Evolutionary conservation across 2,329 filamentous ascomycete genomes (phyloP).

Genomic region (Pestalotiopsis sp.): DNA sequence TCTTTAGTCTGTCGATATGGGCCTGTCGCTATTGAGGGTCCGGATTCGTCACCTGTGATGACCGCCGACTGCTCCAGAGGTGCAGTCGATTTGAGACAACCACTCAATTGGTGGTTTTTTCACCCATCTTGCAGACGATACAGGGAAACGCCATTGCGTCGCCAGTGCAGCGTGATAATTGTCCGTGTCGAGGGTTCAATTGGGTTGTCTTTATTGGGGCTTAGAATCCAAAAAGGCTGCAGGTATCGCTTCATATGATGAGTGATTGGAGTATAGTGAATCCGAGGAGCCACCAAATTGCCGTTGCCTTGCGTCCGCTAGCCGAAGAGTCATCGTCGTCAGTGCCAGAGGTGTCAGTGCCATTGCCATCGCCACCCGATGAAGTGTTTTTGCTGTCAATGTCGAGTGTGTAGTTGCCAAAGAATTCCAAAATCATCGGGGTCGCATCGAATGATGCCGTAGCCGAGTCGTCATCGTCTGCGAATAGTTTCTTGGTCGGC

Average conservation of each 20-base stretch:
- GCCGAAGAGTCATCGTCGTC: neutral
- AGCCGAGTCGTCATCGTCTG: neutral
- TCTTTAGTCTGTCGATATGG: neutral
- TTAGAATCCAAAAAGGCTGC: neutral
- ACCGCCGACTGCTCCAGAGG: neutral
- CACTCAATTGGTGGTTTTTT: neutral
- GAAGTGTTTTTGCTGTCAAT: neutral
- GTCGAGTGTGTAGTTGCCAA: neutral
- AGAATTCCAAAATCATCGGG: slow-evolving; percentile 10
- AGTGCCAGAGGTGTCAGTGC: neutral
- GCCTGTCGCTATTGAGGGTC: neutral
- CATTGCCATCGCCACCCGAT: neutral
- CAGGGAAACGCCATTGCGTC: neutral
- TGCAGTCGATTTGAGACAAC: neutral
- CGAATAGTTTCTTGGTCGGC: neutral
- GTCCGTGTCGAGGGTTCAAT: neutral
- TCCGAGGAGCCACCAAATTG: neutral
- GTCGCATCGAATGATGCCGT: slow-evolving; percentile 10
- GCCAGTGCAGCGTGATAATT: neutral
- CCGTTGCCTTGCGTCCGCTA: neutral
- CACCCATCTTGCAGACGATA: neutral
- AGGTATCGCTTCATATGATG: neutral
- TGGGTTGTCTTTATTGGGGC: neutral
- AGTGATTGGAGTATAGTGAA: neutral
- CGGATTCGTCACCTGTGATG: neutral